Conservation (phyloP, 1,284 basidiomycete species). For the Blastosporella zonata region DNA sequence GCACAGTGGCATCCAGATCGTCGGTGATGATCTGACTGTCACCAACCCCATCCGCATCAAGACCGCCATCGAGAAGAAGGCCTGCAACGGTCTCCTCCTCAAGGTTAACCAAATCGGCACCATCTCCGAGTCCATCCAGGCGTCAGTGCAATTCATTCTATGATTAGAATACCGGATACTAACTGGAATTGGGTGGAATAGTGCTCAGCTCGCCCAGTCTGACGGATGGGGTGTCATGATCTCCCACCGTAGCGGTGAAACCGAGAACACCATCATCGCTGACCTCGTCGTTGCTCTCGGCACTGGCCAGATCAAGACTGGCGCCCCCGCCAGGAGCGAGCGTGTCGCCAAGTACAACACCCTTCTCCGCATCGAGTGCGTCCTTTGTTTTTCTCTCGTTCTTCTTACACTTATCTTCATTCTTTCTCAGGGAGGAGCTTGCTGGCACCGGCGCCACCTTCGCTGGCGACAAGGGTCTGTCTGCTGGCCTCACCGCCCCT, state of each 20-base stretch:
- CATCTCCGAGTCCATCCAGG: constrained; percentile 98
- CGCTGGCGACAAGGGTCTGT: constrained; percentile 79
- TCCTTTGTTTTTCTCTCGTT: constrained; percentile 18
- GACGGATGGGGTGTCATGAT: constrained; percentile 99
- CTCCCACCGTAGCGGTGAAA: constrained; percentile 98
- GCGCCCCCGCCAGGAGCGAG: constrained; percentile 91
- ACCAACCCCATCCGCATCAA: constrained; percentile 98
- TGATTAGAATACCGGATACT: constrained; percentile 3
- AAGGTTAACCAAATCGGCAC: constrained; percentile 99
- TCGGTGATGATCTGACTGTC: constrained; percentile 98
- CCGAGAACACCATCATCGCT: constrained; percentile 95
- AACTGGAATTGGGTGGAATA: constrained; percentile 29
- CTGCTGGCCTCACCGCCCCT: constrained; percentile 71
- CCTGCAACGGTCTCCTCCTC: constrained; percentile 97
- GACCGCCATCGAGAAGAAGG: constrained; percentile 99
- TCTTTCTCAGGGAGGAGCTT: constrained; percentile 81
- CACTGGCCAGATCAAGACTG: constrained; percentile 97
- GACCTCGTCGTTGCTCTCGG: constrained; percentile 96
- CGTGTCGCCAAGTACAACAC: constrained; percentile 94
- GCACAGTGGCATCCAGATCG: constrained; percentile 81
- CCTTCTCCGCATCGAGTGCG: constrained; percentile 87
- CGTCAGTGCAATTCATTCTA: constrained; percentile 47
- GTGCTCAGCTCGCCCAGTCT: constrained; percentile 94
- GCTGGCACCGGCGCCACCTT: constrained; percentile 57
- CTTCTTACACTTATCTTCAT: constrained; percentile 5